phyloP scores from a whole-genome alignment of 345 rosid genomes.

The Ceriops zippeliana region DNA sequence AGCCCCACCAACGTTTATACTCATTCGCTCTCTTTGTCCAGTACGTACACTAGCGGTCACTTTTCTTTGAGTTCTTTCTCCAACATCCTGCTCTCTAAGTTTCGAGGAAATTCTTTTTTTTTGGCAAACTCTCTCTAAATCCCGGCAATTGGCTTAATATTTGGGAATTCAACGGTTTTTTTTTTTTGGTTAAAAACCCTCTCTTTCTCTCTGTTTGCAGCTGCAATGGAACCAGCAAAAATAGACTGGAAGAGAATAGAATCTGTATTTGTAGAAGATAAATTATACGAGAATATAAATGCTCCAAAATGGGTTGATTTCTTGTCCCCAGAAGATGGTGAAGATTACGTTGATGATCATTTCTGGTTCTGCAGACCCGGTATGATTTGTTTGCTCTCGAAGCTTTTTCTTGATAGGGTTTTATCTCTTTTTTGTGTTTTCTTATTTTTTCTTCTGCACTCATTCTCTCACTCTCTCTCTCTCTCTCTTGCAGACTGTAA shows the following conservation, averaged over 20 bases:
- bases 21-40: background rate
- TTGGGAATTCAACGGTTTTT: background rate
- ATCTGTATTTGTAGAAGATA: slow-evolving; percentile 65
- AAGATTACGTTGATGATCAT: slow-evolving; percentile 35
- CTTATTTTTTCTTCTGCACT: too few relatives aligned
- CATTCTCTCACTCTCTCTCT: background rate
- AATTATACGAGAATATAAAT: slow-evolving; percentile 64
- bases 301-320: slow-evolving; percentile 94
- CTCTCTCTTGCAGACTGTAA: slow-evolving; percentile 48
- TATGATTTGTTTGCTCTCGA: slow-evolving; percentile 12
- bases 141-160: background rate
- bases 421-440: background rate
- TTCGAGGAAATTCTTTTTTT: slow-evolving; percentile 17
- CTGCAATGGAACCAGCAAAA: slow-evolving; percentile 74
- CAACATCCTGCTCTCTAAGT: background rate
- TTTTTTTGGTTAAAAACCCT: slow-evolving; percentile 5
- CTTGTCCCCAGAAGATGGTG: slow-evolving; percentile 35
- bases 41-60: slow-evolving; percentile 4
- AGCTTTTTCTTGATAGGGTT: background rate
- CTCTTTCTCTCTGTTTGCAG: slow-evolving; percentile 2
- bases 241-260: slow-evolving; percentile 88
- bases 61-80: background rate
- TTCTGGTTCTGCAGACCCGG: slow-evolving; percentile 93
- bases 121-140: background rate
- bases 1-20: slow-evolving; percentile 21